phyloP scores from a whole-genome alignment of 495 filamentous ascomycete genomes.

The Penicillium salamii region DNA sequence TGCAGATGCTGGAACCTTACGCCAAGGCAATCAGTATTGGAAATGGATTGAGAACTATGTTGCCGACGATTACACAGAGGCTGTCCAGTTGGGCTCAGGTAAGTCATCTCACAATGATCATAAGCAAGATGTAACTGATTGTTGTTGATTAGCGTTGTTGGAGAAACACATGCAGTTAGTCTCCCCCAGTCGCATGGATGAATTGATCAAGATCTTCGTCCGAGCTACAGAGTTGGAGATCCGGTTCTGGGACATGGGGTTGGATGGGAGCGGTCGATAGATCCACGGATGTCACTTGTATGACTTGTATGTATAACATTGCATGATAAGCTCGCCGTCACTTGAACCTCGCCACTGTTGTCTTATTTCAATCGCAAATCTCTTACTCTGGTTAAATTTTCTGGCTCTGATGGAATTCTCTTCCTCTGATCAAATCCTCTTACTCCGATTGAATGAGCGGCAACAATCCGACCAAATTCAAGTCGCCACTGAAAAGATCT shows the following conservation, averaged over 20 bases:
- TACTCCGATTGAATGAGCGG: too few species aligned
- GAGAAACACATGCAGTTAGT: conserved; percentile 68
- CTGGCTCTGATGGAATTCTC: too few species aligned
- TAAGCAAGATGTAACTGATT: conserved; percentile 21
- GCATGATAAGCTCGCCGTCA: too few species aligned
- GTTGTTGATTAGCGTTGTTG: conserved; percentile 53
- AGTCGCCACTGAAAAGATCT: background rate
- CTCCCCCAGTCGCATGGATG: conserved; percentile 71
- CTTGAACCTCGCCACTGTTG: too few species aligned
- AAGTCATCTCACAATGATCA: conserved; percentile 16
- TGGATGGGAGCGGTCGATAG: conserved; percentile 33
- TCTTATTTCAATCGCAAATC: too few species aligned
- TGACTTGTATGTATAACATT: too few species aligned
- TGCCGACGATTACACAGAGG: conserved; percentile 69
- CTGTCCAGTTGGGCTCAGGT: conserved; percentile 68
- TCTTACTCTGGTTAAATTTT: too few species aligned
- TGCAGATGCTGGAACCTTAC: conserved; percentile 48
- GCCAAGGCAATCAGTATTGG: conserved; percentile 77
- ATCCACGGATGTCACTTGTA: too few species aligned
- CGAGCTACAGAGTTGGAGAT: conserved; percentile 89
- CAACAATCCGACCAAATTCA: too few species aligned
- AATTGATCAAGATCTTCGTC: conserved; percentile 78
- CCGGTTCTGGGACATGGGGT: conserved; percentile 84
- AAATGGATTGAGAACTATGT: conserved; percentile 88
- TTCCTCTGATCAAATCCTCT: too few species aligned